Percentiles rank a stretch among this genome's conserved stretches.
Conservation (phyloP, 371 early-diverging fungal genomes). For the Mortierella sp. region DNA sequence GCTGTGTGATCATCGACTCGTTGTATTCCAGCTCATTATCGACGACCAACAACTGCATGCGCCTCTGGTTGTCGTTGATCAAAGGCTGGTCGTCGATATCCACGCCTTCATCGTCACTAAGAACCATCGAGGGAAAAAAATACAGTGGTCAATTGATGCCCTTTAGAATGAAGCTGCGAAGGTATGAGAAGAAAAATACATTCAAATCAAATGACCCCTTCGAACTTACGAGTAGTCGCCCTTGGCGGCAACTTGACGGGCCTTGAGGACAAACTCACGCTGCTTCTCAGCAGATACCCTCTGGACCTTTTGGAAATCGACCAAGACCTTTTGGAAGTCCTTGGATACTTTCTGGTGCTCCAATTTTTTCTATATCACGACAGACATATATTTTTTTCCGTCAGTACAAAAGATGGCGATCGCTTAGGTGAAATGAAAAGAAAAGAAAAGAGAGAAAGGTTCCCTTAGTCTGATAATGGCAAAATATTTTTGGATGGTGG, state of each 20-base stretch:
- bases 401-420: not conserved
- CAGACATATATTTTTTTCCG: not conserved
- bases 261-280: conserved; percentile 88
- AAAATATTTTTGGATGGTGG: conserved; percentile 19
- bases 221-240: conserved; percentile 33
- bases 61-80: conserved; percentile 71
- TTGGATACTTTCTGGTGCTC: conserved; percentile 88
- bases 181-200: not conserved
- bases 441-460: not conserved
- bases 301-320: conserved; percentile 90
- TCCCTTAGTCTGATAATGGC: not conserved
- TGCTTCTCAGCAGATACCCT: conserved; percentile 89
- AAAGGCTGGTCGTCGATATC: conserved; percentile 66
- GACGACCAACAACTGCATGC: conserved; percentile 79
- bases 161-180: not conserved
- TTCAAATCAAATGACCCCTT: not conserved
- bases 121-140: not conserved
- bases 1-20: conserved; percentile 91
- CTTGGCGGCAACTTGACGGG: conserved; percentile 34
- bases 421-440: not conserved
- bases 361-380: conserved; percentile 62
- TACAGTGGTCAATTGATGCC: not conserved
- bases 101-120: conserved; percentile 55
- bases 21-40: conserved; percentile 95
- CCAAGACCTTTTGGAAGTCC: conserved; percentile 92